These are phyloP conservation scores for Vickermania spadyakhi DNA, from an alignment of 208 protist species.

Conservation along the genomic window DNA sequence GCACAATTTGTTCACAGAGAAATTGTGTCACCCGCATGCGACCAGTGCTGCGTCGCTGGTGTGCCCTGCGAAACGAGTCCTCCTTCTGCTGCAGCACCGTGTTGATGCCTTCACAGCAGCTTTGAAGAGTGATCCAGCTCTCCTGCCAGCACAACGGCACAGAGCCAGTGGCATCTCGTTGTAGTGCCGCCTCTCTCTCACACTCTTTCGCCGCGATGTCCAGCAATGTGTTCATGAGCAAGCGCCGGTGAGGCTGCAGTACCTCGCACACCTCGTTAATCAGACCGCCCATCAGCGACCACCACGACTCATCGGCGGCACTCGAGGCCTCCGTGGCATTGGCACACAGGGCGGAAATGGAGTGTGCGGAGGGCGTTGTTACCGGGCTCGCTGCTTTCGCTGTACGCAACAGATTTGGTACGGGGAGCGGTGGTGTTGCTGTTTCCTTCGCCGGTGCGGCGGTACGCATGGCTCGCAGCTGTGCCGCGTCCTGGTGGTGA, in stretches of 20 bases:
- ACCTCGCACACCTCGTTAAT: conserved; percentile 32
- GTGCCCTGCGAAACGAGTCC: background rate
- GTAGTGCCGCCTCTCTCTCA: background rate
- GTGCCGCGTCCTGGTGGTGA: too few species aligned
- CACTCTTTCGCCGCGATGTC: conserved; percentile 20
- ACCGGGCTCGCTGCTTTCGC: too few species aligned
- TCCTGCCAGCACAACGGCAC: background rate
- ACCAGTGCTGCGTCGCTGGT: background rate
- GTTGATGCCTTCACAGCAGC: conserved; percentile 52
- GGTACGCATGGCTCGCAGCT: too few species aligned
- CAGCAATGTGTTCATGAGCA: conserved; percentile 42
- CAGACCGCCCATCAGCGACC: conserved; percentile 13
- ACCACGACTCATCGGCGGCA: too few species aligned
- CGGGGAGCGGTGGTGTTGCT: too few species aligned
- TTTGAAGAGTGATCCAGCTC: background rate
- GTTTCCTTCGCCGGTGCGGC: too few species aligned
- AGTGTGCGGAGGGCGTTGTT: too few species aligned
- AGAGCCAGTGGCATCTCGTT: background rate
- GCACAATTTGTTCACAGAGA: conserved; percentile 8
- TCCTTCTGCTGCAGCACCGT: conserved; percentile 24
- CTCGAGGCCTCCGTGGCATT: too few species aligned
- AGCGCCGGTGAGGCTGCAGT: conserved; percentile 29
- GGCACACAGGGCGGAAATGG: too few species aligned
- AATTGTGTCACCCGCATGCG: conserved; percentile 14
- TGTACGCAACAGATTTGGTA: too few species aligned